Evolutionary conservation across 768 basidiomycete genomes (phyloP), one percentile per base, ranked within the genome.

Genomic region (Lactarius vividus): DNA sequence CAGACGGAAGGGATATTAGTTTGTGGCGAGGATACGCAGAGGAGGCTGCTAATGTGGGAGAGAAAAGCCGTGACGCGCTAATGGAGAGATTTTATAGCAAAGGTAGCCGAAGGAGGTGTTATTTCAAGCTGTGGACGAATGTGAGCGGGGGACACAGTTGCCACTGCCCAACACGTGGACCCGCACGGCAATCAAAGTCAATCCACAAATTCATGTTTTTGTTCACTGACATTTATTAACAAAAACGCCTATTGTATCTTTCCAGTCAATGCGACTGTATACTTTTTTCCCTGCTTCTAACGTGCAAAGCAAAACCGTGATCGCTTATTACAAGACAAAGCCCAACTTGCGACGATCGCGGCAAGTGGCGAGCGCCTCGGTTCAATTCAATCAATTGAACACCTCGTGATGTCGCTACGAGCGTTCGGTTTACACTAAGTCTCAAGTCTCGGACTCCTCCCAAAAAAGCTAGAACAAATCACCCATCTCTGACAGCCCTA

Each of bases 401-500:
- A 39, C 40, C 0, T 44, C 61, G 65, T 46, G 13, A 62, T 61
- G 35, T 62, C 5, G 56, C 56, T 61, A 9, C 37, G 56, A 18
- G 61, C 57, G 39, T 62, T 33, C 33, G 9, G 33, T 33, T 33
- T 33, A 33, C 57, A 8, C 20, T 54, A 46, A n/a, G 15, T 13
- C 44, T 49, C 46, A 40, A 40, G 15, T 52, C 46, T 49, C 46
- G n/a, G 23, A 23, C 5, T 49, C 33, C 33, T 9, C 33, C 33
- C 33, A 11, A 44, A n/a, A 23, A 37, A 13, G 35, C 35, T 13
- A 11, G 35, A 37, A 37, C 35, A 13, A 37, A 16, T 20, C 6
- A 49, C 53, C 15, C 49, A 53, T 81, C 75, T 82, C 79, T 28
- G 76, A 71, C 39, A 82, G 71, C 33, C 75, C 78, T 5, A 81